phyloP scores from a whole-genome alignment of 2,329 filamentous ascomycete genomes.

The Penicillium sp. region DNA sequence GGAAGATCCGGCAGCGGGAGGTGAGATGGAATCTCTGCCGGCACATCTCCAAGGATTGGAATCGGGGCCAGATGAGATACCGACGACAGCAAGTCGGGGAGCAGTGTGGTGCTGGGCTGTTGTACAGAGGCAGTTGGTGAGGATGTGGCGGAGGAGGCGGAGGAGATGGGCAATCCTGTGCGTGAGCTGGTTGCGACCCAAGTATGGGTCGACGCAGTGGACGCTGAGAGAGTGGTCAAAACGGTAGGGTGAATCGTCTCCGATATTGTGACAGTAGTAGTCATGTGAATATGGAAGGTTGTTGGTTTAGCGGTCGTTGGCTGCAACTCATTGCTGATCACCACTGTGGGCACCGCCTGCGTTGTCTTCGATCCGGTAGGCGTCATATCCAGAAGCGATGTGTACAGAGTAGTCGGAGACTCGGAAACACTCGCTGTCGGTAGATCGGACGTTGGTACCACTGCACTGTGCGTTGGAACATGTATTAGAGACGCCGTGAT shows the following conservation, averaged over 20 bases:
- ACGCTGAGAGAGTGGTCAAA: slow-evolving; percentile 4
- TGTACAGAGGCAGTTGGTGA: background rate
- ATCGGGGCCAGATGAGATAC: background rate
- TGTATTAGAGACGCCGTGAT: slow-evolving; percentile 3
- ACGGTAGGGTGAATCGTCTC: slow-evolving; percentile 11
- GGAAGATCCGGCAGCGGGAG: slow-evolving; percentile 5
- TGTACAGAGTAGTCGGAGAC: no score
- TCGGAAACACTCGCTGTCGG: no score
- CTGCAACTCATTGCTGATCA: background rate
- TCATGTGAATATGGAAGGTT: slow-evolving; percentile 10
- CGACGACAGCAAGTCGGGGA: no score
- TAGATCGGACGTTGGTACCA: slow-evolving; percentile 80
- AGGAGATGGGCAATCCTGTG: background rate
- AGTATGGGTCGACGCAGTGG: background rate
- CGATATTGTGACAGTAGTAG: slow-evolving; percentile 4
- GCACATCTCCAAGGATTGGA: slow-evolving; percentile 3
- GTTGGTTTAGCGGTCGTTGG: slow-evolving; percentile 2
- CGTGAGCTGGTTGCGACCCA: background rate
- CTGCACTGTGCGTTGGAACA: slow-evolving; percentile 2
- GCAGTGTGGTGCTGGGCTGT: no score
- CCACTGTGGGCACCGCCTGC: background rate
- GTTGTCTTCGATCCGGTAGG: slow-evolving; percentile 61
- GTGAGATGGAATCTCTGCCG: slow-evolving; percentile 2
- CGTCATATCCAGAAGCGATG: slow-evolving; percentile 26
- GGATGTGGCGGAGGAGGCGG: background rate